phyloP scores from a whole-genome alignment of 1,284 basidiomycete species.

The Ganoderma leucocontextum region DNA sequence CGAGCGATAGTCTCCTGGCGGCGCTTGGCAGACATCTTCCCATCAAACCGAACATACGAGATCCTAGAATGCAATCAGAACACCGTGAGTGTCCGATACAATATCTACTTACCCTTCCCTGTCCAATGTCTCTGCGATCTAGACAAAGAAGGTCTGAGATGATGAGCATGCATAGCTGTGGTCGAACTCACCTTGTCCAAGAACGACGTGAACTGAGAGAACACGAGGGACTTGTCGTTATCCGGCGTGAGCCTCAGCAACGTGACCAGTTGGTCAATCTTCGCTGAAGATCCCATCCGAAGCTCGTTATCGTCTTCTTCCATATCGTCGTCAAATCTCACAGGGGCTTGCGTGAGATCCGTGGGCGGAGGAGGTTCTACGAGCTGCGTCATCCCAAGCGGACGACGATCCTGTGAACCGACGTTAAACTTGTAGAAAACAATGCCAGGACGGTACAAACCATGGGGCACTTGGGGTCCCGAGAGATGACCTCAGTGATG shows the following conservation, averaged over 20 bases:
- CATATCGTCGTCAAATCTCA: slow-evolving; percentile 48
- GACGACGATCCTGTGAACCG: slow-evolving; percentile 71
- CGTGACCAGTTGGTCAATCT: slow-evolving; percentile 82
- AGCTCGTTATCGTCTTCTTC: slow-evolving; percentile 52
- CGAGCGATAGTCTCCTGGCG: slow-evolving; percentile 82
- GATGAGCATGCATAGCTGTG: neutral
- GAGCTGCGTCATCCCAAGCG: slow-evolving; percentile 66
- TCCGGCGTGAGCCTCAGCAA: slow-evolving; percentile 73
- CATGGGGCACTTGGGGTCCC: slow-evolving; percentile 84
- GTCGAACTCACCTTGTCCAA: slow-evolving; percentile 70
- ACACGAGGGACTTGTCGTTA: slow-evolving; percentile 83
- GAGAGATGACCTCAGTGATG: slow-evolving; percentile 71
- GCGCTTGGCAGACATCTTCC: slow-evolving; percentile 78
- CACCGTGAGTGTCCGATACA: too few relatives aligned
- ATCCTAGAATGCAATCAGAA: slow-evolving; percentile 57
- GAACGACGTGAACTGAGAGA: slow-evolving; percentile 88
- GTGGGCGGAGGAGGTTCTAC: slow-evolving; percentile 73
- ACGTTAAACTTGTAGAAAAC: slow-evolving; percentile 9
- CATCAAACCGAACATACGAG: slow-evolving; percentile 82
- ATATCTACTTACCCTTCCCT: slow-evolving; percentile 59
- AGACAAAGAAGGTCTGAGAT: neutral
- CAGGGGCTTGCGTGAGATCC: slow-evolving; percentile 67
- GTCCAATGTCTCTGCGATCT: slow-evolving; percentile 78
- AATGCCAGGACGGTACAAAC: slow-evolving; percentile 42
- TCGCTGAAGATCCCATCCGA: slow-evolving; percentile 73